Conservation (phyloP, 2,329 filamentous ascomycete species). For the Ophiocordyceps camponoti-saundersi region DNA sequence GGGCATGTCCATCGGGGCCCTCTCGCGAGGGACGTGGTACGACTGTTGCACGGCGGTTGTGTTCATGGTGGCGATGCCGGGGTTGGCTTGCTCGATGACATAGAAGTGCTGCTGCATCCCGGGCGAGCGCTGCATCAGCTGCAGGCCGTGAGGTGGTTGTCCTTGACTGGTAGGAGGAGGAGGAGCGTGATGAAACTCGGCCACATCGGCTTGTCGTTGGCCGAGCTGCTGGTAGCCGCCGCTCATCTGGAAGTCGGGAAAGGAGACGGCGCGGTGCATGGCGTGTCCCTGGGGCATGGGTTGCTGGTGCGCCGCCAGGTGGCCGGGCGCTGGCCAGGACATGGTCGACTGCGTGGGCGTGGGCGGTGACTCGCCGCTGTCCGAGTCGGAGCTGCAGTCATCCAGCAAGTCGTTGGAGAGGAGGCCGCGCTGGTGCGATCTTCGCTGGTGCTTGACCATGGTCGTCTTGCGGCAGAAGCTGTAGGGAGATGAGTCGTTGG, state of each 20-base stretch:
- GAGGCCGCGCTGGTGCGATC: constrained; percentile 41
- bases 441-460: constrained; percentile 50
- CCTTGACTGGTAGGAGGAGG: constrained; percentile 10
- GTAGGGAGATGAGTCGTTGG: not conserved
- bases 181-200: not conserved
- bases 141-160: constrained; percentile 18
- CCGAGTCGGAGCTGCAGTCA: constrained; percentile 39
- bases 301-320: constrained; percentile 20
- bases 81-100: constrained; percentile 43
- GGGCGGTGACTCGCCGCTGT: constrained; percentile 38
- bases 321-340: constrained; percentile 29
- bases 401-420: constrained; percentile 35
- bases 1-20: constrained; percentile 30
- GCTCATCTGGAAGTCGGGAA: constrained; percentile 31
- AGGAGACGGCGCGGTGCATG: constrained; percentile 36
- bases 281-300: constrained; percentile 18
- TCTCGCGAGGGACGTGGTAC: constrained; percentile 35
- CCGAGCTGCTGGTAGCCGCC: constrained; percentile 24
- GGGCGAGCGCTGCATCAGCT: constrained; percentile 30
- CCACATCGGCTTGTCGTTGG: constrained; percentile 6
- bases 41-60: constrained; percentile 29
- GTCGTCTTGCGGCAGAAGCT: constrained; percentile 60
- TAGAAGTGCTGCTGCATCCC: constrained; percentile 35
- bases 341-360: constrained; percentile 37
- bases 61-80: constrained; percentile 44